Evolutionary conservation across 202 grass and related monocot genomes (phyloP).

Genomic region (Sporobolus alterniflorus): DNA sequence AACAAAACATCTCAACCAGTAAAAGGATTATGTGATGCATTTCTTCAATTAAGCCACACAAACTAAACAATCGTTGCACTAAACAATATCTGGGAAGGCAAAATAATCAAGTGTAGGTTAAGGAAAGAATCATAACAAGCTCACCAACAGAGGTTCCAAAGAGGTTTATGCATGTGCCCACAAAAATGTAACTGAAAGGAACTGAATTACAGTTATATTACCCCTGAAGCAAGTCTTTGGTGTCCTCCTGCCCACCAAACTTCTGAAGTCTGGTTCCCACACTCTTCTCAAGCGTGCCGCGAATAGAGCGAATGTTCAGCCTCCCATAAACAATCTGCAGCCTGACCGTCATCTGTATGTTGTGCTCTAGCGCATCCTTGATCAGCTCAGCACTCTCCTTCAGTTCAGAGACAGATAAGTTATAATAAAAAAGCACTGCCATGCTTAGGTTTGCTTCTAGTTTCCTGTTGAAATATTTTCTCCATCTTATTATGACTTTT

Average conservation of each 20-base stretch:
- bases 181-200: constrained; percentile 18
- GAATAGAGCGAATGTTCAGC: constrained; percentile 67
- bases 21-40: not conserved
- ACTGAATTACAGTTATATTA: constrained; percentile 35
- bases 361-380: constrained; percentile 55
- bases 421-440: not conserved
- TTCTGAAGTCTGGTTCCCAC: constrained; percentile 80
- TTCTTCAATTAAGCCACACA: not conserved
- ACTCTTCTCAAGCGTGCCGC: constrained; percentile 78
- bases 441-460: constrained; percentile 4
- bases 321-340: constrained; percentile 90
- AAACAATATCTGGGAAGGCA: not conserved
- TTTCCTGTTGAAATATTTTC: not conserved
- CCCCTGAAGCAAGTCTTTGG: constrained; percentile 83
- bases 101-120: not conserved
- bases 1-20: not conserved
- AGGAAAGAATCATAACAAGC: not conserved
- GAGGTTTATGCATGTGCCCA: not conserved
- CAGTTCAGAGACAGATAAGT: constrained; percentile 52
- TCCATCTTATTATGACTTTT: not conserved
- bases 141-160: not conserved
- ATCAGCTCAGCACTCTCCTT: constrained; percentile 58
- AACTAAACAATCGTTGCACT: not conserved
- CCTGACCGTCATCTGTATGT: constrained; percentile 81
- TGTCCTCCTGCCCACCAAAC: constrained; percentile 64